These are phyloP conservation scores for Abrus precatorius DNA, from an alignment of 306 rosid genomes.

Conservation along the genomic window DNA sequence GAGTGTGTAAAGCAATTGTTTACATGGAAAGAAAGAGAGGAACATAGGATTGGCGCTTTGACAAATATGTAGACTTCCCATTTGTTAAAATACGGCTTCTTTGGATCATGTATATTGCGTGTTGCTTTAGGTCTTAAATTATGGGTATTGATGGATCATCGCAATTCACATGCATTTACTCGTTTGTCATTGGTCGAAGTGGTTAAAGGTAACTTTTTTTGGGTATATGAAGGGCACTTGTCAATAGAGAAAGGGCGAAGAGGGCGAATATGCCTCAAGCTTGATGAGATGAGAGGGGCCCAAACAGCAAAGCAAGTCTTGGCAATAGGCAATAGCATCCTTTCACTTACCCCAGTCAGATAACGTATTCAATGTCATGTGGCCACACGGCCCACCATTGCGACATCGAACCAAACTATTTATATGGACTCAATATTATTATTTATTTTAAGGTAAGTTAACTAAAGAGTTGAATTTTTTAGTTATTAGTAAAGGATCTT, in stretches of 20 bases:
- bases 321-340: constrained; percentile 40
- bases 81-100: constrained; percentile 14
- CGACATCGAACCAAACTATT: constrained; percentile 32
- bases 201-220: constrained; percentile 24
- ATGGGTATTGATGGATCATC: constrained; percentile 35
- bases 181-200: constrained; percentile 45
- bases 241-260: constrained; percentile 28
- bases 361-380: constrained; percentile 49
- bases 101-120: constrained; percentile 39
- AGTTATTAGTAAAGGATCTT: neutral
- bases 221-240: constrained; percentile 43
- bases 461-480: neutral
- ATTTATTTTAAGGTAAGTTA: neutral
- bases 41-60: neutral
- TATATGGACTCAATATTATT: neutral
- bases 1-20: neutral
- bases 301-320: constrained; percentile 49
- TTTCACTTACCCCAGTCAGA: constrained; percentile 27
- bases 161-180: constrained; percentile 43
- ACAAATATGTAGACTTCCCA: constrained; percentile 27
- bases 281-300: constrained; percentile 46
- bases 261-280: constrained; percentile 36
- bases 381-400: constrained; percentile 49
- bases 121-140: constrained; percentile 40
- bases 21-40: constrained; percentile 33